Conservation (phyloP, 495 filamentous ascomycete genomes). For the Trichoderma erinaceum region DNA sequence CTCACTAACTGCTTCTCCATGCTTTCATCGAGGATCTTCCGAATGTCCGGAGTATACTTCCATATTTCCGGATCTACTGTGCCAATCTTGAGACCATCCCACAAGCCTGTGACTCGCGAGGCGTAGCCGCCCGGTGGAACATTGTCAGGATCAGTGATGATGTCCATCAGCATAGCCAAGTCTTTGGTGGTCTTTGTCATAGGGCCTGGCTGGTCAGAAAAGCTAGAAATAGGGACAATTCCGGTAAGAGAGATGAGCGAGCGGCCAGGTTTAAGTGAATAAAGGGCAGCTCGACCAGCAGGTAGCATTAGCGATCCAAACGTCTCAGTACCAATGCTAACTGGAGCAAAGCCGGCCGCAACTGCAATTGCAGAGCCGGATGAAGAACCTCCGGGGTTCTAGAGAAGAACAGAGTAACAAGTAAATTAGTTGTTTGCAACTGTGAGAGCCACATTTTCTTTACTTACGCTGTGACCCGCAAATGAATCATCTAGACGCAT, state of each 20-base stretch:
- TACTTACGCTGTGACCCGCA: neutral
- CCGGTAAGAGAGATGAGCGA: slow-evolving; percentile 53
- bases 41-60: neutral
- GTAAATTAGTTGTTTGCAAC: neutral
- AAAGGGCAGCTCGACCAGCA: slow-evolving; percentile 32
- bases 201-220: slow-evolving; percentile 57
- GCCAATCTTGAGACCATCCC: neutral
- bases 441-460: neutral
- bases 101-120: neutral
- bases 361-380: slow-evolving; percentile 30
- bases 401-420: slow-evolving; percentile 9
- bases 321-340: slow-evolving; percentile 22
- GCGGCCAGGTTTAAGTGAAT: slow-evolving; percentile 64
- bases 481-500: neutral
- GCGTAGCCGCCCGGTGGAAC: neutral
- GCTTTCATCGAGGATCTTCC: neutral
- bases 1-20: neutral
- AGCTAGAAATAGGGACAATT: slow-evolving; percentile 54
- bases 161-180: slow-evolving; percentile 53
- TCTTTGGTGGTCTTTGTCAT: slow-evolving; percentile 56
- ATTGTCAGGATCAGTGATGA: slow-evolving; percentile 48
- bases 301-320: slow-evolving; percentile 27
- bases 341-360: slow-evolving; percentile 27
- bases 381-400: slow-evolving; percentile 30
- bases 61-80: neutral